Evolutionary conservation across 2,329 filamentous ascomycete genomes (phyloP), one percentile per base, ranked within the genome.

Genomic region (Myriosclerotinia duriaeana): DNA sequence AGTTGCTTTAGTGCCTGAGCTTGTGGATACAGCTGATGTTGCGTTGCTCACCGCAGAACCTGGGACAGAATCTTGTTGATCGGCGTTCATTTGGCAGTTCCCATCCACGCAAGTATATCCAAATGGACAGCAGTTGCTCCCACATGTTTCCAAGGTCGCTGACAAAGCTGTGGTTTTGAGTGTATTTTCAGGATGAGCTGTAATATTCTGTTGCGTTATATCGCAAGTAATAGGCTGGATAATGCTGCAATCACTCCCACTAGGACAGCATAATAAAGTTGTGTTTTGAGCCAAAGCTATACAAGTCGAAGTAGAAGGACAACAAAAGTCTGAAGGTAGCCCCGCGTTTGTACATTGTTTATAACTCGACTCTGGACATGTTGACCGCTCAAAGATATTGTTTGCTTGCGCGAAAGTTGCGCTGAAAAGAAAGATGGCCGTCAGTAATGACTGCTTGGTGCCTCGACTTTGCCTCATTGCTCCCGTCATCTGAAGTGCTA

Each of bases 221-320:
- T 90, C 83, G 80, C 90, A 93, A 50, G 82, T 82, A 68, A 92
- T 87, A 40, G 88, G 81, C 70, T 81, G 74, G 71, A 93, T 89
- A 58, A 76, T 80, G n/a, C 78, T 71, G 78, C 90, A 93, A 72
- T 81, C 80, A 46, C 72, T 73, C 46, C 82, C 84, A 1, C 76
- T 70, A 1, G 89, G 89, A 74, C 90, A 93, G 79, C 90, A 93
- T 59, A 93, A 79, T 17, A 88, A 82, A 0, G 89, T 90, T 7
- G 88, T 88, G 54, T 81, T 79, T n/a, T 80, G 85, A 14, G 88
- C 88, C 56, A 93, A 82, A 1, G 82, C 72, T 52, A 86, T 79
- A 78, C 90, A 93, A 3, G 75, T 81, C 8, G 81, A 79, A 22
- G 76, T 77, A 38, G 77, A 68, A 4, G 82, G 77, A 74, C 90